Evolutionary conservation across 441 rosid species (phyloP).

Genomic region (Croton setiger): DNA sequence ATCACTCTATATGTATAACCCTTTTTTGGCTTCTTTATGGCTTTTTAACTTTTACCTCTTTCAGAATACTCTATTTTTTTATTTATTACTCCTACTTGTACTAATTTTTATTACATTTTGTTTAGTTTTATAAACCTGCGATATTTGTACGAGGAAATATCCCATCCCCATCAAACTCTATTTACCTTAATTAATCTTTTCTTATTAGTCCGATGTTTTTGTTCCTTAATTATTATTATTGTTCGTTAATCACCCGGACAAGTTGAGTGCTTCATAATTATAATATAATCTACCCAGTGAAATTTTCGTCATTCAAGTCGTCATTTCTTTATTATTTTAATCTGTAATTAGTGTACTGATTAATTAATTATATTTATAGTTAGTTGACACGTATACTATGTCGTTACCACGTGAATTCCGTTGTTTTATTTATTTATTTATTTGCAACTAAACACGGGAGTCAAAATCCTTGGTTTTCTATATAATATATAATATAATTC

Average conservation of each 20-base stretch:
- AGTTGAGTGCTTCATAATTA: not conserved
- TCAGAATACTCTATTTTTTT: not conserved
- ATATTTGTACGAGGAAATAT: slow-evolving; percentile 47
- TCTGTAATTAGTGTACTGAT: not conserved
- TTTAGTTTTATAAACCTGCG: slow-evolving; percentile 12
- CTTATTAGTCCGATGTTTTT: slow-evolving; percentile 24
- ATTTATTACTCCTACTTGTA: not conserved
- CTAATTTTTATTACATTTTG: too few relatives aligned
- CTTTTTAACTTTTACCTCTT: slow-evolving; percentile 1
- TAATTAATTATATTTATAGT: slow-evolving; percentile 6
- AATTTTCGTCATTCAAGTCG: slow-evolving; percentile 44
- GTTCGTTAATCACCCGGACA: too few relatives aligned
- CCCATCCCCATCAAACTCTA: not conserved
- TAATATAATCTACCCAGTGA: slow-evolving; percentile 15
- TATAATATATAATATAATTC: not conserved
- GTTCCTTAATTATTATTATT: not conserved
- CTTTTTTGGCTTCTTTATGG: not conserved
- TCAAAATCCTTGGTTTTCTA: not conserved
- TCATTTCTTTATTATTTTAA: slow-evolving; percentile 26
- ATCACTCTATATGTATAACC: not conserved
- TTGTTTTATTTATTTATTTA: not conserved
- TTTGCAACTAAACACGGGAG: not conserved
- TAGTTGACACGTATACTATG: slow-evolving; percentile 20
- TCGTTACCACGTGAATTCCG: slow-evolving; percentile 14
- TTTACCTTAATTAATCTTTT: not conserved